A percentile compares a stretch with the other conserved stretches of the same genome.
Evolutionary conservation across 1,284 basidiomycete genomes (phyloP).

Genomic region (Boletus smithii): DNA sequence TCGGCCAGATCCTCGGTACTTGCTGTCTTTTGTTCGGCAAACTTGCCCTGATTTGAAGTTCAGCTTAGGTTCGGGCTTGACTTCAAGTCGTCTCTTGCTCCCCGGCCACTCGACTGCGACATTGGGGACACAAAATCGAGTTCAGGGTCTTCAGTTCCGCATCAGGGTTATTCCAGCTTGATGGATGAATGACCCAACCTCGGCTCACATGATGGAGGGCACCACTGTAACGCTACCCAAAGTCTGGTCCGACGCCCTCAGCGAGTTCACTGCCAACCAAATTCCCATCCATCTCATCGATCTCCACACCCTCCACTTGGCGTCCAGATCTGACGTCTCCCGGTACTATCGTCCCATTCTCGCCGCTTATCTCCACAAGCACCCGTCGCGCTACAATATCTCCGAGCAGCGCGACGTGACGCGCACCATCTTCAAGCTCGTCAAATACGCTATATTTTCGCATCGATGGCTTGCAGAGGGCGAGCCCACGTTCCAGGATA

Average conservation of each 20-base stretch:
- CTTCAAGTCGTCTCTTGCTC: too few relatives aligned
- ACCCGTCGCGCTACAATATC: not conserved
- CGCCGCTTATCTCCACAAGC: constrained; percentile 5
- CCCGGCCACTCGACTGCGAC: too few relatives aligned
- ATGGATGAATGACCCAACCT: too few relatives aligned
- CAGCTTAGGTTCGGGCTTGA: too few relatives aligned
- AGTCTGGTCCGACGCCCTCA: constrained; percentile 7
- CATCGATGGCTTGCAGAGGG: constrained; percentile 11
- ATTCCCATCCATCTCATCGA: constrained; percentile 14
- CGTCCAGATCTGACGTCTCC: constrained; percentile 9
- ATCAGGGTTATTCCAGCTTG: too few relatives aligned
- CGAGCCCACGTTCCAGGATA: constrained; percentile 10
- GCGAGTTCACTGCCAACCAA: constrained; percentile 9
- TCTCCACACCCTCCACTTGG: constrained; percentile 3
- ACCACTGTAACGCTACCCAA: not conserved
- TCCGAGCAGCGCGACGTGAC: not conserved
- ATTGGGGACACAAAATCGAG: too few relatives aligned
- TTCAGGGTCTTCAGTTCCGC: too few relatives aligned
- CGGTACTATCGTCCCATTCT: constrained; percentile 8
- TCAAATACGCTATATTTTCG: constrained; percentile 12
- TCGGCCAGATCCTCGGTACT: too few relatives aligned
- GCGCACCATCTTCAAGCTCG: constrained; percentile 6
- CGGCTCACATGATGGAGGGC: too few relatives aligned
- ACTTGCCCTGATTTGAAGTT: too few relatives aligned
- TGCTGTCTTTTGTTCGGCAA: too few relatives aligned